Evolutionary conservation across 164 flowering plant genomes (phyloP).

Genomic region (Magnolia kwangsiensis): DNA sequence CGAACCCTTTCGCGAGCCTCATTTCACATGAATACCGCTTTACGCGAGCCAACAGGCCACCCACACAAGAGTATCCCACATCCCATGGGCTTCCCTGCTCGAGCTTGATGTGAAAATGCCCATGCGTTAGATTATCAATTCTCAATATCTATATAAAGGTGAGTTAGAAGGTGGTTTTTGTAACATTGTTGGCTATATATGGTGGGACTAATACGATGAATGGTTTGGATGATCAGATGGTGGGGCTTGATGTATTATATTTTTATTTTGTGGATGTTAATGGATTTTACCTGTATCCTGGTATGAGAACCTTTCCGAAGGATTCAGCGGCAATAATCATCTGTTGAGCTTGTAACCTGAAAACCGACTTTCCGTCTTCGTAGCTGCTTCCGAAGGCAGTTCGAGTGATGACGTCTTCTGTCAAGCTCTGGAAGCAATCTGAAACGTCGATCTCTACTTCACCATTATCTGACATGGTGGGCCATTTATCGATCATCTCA

Average conservation of each 20-base stretch:
- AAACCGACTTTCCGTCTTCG: constrained; percentile 76
- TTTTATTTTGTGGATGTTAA: too few relatives aligned
- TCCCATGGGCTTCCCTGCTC: too few relatives aligned
- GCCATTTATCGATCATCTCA: constrained; percentile 71
- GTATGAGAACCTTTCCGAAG: constrained; percentile 74
- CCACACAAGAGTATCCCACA: too few relatives aligned
- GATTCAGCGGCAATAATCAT: constrained; percentile 76
- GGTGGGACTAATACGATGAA: too few relatives aligned
- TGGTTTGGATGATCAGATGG: too few relatives aligned
- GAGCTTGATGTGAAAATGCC: too few relatives aligned
- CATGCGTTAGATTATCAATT: too few relatives aligned
- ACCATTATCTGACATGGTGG: constrained; percentile 35
- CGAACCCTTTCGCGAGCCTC: too few relatives aligned
- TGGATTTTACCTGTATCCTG: constrained; percentile 65
- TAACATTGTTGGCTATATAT: too few relatives aligned
- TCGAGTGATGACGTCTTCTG: constrained; percentile 72
- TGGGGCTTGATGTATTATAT: not conserved
- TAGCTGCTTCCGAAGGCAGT: constrained; percentile 82
- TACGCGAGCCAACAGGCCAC: too few relatives aligned
- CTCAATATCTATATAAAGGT: not conserved
- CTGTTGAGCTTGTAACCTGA: constrained; percentile 71
- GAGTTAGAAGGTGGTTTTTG: not conserved
- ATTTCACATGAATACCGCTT: too few relatives aligned
- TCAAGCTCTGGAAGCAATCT: constrained; percentile 61
- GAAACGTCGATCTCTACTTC: constrained; percentile 85